Evolutionary conservation across 1,284 basidiomycete genomes (phyloP).

Genomic region (Vanrija pseudolonga): DNA sequence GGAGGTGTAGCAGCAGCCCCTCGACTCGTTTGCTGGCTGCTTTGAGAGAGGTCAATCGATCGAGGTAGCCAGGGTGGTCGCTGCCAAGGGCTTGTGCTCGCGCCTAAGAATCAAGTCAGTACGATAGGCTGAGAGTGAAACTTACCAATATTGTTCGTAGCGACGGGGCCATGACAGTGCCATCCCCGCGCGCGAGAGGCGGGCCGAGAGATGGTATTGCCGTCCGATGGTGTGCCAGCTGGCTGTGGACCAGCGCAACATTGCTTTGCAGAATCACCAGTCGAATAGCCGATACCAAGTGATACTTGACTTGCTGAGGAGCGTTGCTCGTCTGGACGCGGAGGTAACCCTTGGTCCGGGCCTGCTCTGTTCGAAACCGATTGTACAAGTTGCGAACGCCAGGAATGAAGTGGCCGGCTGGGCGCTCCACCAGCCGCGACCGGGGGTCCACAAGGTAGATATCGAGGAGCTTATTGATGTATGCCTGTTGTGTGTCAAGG

Average conservation of each 20-base stretch:
- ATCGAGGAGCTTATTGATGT: constrained; percentile 9
- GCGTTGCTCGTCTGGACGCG: constrained; percentile 4
- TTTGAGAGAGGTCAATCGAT: constrained; percentile 5
- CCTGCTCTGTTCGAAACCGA: constrained; percentile 6
- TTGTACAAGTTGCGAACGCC: constrained; percentile 15
- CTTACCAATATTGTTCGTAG: constrained; percentile 26
- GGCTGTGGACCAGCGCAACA: constrained; percentile 22
- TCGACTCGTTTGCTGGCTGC: constrained; percentile 4
- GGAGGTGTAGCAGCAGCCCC: constrained; percentile 1
- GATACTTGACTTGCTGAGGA: constrained; percentile 13
- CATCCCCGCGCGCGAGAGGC: constrained; percentile 22
- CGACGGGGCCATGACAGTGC: constrained; percentile 21
- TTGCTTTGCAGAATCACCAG: constrained; percentile 29
- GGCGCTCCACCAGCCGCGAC: constrained; percentile 3
- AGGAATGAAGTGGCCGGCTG: constrained; percentile 11
- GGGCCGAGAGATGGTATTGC: background rate
- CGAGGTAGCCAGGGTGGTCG: constrained; percentile 19
- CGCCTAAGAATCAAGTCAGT: background rate
- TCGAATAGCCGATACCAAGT: constrained; percentile 26
- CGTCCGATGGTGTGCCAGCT: constrained; percentile 10
- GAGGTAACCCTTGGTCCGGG: background rate
- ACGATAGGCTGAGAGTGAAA: background rate
- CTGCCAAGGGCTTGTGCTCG: constrained; percentile 7
- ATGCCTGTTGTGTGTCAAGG: constrained; percentile 4
- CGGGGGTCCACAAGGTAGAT: constrained; percentile 11